phyloP scores from a whole-genome alignment of 495 filamentous ascomycete genomes.

The Hypoxylon rickii region DNA sequence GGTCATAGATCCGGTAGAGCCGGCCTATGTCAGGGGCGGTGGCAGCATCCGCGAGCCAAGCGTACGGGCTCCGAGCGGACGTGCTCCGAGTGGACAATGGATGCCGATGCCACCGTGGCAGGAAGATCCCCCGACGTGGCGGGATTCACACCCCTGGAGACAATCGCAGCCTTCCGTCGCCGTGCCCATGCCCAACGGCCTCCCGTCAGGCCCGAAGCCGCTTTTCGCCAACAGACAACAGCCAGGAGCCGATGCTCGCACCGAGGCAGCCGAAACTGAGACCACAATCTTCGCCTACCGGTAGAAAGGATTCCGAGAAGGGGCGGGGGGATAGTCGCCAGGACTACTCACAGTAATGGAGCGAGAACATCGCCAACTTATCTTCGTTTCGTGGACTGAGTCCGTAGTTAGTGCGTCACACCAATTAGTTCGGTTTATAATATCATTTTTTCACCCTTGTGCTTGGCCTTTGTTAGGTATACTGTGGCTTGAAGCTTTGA shows the following conservation, averaged over 20 bases:
- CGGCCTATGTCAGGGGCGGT: slow-evolving; percentile 10
- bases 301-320: slow-evolving; percentile 1
- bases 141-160: slow-evolving; percentile 31
- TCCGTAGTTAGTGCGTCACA: slow-evolving; percentile 12
- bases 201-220: slow-evolving; percentile 1
- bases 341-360: slow-evolving; percentile 2
- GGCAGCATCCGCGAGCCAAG: neutral
- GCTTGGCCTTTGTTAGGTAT: neutral
- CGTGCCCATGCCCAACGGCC: slow-evolving; percentile 2
- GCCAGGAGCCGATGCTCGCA: slow-evolving; percentile 5
- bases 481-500: no score
- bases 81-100: slow-evolving; percentile 27
- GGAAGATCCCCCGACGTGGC: slow-evolving; percentile 28
- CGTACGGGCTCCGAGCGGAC: neutral
- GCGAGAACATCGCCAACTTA: slow-evolving; percentile 4
- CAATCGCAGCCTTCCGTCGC: slow-evolving; percentile 21
- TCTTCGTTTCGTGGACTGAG: slow-evolving; percentile 27
- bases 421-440: slow-evolving; percentile 18
- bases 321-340: neutral
- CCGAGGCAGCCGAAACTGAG: slow-evolving; percentile 19
- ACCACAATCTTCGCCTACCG: slow-evolving; percentile 29
- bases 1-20: slow-evolving; percentile 1
- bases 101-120: slow-evolving; percentile 32
- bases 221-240: neutral
- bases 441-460: slow-evolving; percentile 13